Base-by-base conservation (phyloP, 176 grass and related monocot species). In the Raddia distichophylla region DNA sequence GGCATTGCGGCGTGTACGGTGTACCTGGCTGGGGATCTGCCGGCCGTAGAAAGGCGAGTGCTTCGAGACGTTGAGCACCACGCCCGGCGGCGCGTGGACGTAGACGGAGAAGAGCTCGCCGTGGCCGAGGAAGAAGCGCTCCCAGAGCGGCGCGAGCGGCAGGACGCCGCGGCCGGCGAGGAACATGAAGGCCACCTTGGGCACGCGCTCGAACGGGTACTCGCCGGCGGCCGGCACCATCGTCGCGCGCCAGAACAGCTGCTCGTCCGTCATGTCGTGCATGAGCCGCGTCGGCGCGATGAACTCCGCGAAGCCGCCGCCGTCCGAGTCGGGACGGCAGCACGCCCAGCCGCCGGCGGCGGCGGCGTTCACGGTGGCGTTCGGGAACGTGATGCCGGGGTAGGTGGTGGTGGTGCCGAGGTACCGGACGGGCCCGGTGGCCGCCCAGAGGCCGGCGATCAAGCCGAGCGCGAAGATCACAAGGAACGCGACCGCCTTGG, bases 111-210 rank as follows among this genome's bases (percentile, higher is more conserved):
- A 97, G 16, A 19, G 81, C 0, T 64, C 86, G 67, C 86, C 78
- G 47, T 91, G 87, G 10, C 90, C 95, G 47, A 80, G 87, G 86
- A 97, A 97, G 88, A 97, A 94, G 65, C 92, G 82, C 20, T 98
- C 95, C 92, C 95, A 94, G 65, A 94, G 86, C 49, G 92, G 92
- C 11, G 82, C 90, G 15, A 98, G 68, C 33, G 90, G 92, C 53
- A 94, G 65, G 22, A 72, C 73, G 48, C 95, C 90, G 34, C 50
- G 18, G 14, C 90, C 87, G 73, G 90, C 81, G 64, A 98, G 70
- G 82, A 98, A 94, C 90, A 94, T 68, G 80, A 98, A 93, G 5
- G 95, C 95, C 49, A 98, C 86, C 83, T 92, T 98, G 15, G 95
- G 92, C 77, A 87, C 86, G 45, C 90, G 88, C 13, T 89, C 69